A percentile compares a stretch with the other conserved stretches of the same genome.
phyloP scores from a whole-genome alignment of 345 rosid species.

The Pugionium dolabratum region DNA sequence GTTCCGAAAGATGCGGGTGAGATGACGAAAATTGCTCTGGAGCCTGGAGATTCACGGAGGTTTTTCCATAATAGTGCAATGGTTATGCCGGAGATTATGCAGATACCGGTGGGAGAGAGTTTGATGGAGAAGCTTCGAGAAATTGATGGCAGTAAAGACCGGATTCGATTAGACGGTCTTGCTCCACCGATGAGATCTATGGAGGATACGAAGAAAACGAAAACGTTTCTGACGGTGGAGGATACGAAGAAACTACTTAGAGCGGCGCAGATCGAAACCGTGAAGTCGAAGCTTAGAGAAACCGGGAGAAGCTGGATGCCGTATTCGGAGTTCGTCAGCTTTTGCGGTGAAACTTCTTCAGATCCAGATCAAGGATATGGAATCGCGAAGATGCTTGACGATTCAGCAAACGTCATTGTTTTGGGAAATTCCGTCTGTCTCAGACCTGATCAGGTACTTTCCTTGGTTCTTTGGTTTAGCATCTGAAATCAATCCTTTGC shows the following conservation, averaged over 20 bases:
- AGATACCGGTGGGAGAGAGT: slow-evolving; percentile 47
- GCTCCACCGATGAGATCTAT: slow-evolving; percentile 8
- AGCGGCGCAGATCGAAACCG: slow-evolving; percentile 69
- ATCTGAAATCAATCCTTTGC: not conserved
- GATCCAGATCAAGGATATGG: slow-evolving; percentile 59
- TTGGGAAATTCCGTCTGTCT: slow-evolving; percentile 69
- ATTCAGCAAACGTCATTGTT: slow-evolving; percentile 78
- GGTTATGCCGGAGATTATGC: slow-evolving; percentile 40
- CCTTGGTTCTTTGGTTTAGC: not conserved
- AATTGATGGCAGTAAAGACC: slow-evolving; percentile 52
- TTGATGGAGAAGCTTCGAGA: slow-evolving; percentile 60
- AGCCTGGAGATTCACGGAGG: slow-evolving; percentile 76
- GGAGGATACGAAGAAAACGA: slow-evolving; percentile 26
- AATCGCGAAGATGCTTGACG: slow-evolving; percentile 69
- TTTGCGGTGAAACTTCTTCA: slow-evolving; percentile 63
- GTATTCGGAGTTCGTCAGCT: slow-evolving; percentile 59
- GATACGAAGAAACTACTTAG: slow-evolving; percentile 76
- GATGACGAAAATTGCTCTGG: slow-evolving; percentile 47
- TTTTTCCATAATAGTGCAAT: slow-evolving; percentile 51
- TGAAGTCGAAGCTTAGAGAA: slow-evolving; percentile 65
- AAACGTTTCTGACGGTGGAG: slow-evolving; percentile 47
- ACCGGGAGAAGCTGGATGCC: slow-evolving; percentile 59
- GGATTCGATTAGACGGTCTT: slow-evolving; percentile 64
- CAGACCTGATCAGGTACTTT: slow-evolving; percentile 79
- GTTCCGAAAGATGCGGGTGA: slow-evolving; percentile 32